Evolutionary conservation across 768 basidiomycete genomes (phyloP), one percentile per base, ranked within the genome.

Genomic region (Leccinum disarticulatum): DNA sequence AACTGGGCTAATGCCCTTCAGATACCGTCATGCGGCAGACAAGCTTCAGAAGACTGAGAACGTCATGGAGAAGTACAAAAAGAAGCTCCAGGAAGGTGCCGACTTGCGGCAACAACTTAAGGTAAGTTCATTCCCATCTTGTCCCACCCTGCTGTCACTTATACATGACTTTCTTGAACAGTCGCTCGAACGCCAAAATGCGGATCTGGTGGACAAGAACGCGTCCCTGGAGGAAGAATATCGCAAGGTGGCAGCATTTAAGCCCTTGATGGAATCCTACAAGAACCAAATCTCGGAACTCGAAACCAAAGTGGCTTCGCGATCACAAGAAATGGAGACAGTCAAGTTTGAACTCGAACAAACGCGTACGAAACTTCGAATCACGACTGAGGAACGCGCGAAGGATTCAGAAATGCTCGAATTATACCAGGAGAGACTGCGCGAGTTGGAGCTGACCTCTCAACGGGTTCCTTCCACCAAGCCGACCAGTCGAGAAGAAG

Each of bases 51-150:
- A 98, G 79, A 90, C 88, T 1, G 97, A 98, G 76, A 95, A 95
- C 68, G 95, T 97, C 30, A 92, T 97, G 84, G 95, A 98, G 75
- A 99, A 98, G 74, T 95, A 98, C 75, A 96, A 95, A 78, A 95
- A 93, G 82, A 99, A 98, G 76, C 82, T 98, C 1, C 96, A 98
- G 67, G 97, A 98, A 71, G 86, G 90, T 4, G 93, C 91, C 14
- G 93, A 96, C 63, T 78, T 95, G 19, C 86, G 94, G 28, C 92
- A 93, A 62, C 87, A 88, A 58, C 85, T 95, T 68, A 93, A 91
- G 77, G 92, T 89, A 57, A 38, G 74, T 66, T 65, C 71, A 11
- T 27, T 66, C 68, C 28, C 47, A 19, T 41, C 36, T 53, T 52
- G 14, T 57, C 27, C 53, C 38, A 36, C 38, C 47, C 15, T 3